Evolutionary conservation across 331 rosid species (phyloP), one percentile per base, ranked within the genome.

Genomic region (Quercus phellos): DNA sequence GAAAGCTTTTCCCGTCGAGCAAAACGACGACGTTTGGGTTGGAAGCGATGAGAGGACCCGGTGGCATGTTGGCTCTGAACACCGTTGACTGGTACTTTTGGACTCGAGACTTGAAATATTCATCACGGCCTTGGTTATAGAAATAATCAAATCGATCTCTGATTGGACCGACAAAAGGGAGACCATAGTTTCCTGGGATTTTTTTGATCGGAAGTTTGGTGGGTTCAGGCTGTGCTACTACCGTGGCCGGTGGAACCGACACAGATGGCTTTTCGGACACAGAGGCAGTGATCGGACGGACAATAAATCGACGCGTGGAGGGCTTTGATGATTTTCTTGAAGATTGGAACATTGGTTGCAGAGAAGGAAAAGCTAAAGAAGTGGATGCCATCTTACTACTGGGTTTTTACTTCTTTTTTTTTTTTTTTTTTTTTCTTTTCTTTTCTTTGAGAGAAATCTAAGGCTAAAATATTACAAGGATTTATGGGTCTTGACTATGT

Each of bases 31-130:
- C 99, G 3, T 82, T 81, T 16, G 99, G 75, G 35, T 89, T 72
- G 6, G 80, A 17, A 4, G 96, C 16, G 29, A 92, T 86, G 73
- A 85, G 77, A 0, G 96, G 96, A 3, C 99, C 99, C 0, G 99
- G 99, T 1, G 99, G 99, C 92, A 95, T 87, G 76, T 95, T 95
- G 79, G 89, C 87, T 56, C 98, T 84, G 84, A 84, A 95, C 2
- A 95, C 90, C 27, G 98, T 93, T 2, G 99, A 95, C 29, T 79
- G 70, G 80, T 95, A 81, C 27, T 90, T 93, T 1, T 73, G 87
- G 61, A 68, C 50, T 14, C 94, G 89, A 16, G 94, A 85, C 70
- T 82, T 83, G 84, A 95, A 88, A 85, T 7, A 95, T 6, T 84
- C 87, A 2, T 91, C 88, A 3, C 88, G 86, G 1, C 99, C 99